Evolutionary conservation across 1,284 basidiomycete genomes (phyloP), one percentile per base, ranked within the genome.

Genomic region (Rhodofomes roseus): DNA sequence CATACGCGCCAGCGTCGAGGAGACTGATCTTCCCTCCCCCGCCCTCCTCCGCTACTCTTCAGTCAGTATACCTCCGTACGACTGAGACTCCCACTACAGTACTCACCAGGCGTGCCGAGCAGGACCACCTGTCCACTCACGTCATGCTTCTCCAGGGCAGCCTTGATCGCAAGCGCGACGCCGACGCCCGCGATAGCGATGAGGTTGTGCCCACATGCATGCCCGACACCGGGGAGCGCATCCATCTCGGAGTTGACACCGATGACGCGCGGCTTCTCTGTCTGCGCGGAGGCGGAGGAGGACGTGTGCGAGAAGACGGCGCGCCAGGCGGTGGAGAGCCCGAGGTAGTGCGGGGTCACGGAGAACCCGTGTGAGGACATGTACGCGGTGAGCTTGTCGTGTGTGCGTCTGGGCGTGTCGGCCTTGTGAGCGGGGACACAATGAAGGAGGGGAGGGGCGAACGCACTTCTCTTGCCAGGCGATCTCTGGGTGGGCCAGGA

Each of bases 201-300:
- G 59, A 95, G 79, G 73, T 93, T 94, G 71, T 95, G 92, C 0
- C 92, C 92, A 67, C 92, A 94, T 0, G 86, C 92, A 72, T 93
- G 86, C 4, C 86, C 86, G 56, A 87, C 77, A 29, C 78, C 75
- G 23, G 79, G 80, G 3, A 86, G 74, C 4, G 84, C 79, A 65
- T 87, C 86, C 81, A 87, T 87, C 60, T 94, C 91, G 7, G 87
- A 87, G 70, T 91, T 91, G 57, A 92, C 76, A 2, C 87, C 90
- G 52, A 90, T 84, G 2, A 81, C 81, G 37, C 81, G 77, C 20
- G 83, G 81, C 25, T n/a, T 20, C 14, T 31, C 16, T 34, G n/a
- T n/a, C n/a, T n/a, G n/a, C 3, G 20, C 29, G 7, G 48, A 41
- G 18, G 51, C 25, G 18, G 52, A 27, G 2, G 60, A 48, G 2